Evolutionary conservation across 2,329 filamentous ascomycete species (phyloP).

Genomic region (Fusarium tjaetaba): DNA sequence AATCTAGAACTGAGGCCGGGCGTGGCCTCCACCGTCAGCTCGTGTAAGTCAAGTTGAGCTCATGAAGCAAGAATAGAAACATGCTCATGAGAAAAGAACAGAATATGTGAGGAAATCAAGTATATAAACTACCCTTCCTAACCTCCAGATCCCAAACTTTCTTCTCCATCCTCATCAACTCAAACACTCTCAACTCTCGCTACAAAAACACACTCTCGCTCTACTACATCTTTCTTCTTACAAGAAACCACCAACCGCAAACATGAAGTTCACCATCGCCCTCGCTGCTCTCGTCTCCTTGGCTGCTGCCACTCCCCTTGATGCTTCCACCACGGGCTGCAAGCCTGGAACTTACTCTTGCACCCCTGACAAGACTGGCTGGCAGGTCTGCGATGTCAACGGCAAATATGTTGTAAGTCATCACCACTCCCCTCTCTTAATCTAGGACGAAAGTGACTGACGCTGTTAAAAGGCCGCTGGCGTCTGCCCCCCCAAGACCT

Average conservation of each 20-base stretch:
- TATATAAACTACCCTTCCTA: constrained; percentile 24
- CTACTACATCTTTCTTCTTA: neutral
- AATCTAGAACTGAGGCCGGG: neutral
- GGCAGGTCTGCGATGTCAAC: constrained; percentile 48
- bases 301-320: constrained; percentile 31
- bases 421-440: too few relatives aligned
- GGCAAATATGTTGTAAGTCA: constrained; percentile 49
- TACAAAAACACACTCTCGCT: constrained; percentile 23
- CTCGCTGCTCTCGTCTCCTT: constrained; percentile 37
- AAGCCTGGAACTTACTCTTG: constrained; percentile 50
- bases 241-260: constrained; percentile 21
- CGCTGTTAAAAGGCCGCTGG: constrained; percentile 44
- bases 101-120: neutral
- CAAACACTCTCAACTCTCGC: constrained; percentile 14
- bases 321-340: constrained; percentile 36
- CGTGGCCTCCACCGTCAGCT: constrained; percentile 16
- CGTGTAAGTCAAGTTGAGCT: constrained; percentile 6
- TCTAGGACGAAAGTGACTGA: neutral
- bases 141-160: neutral
- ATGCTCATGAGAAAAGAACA: neutral
- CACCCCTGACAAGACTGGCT: constrained; percentile 41
- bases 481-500: constrained; percentile 49
- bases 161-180: constrained; percentile 27
- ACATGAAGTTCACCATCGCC: constrained; percentile 46
- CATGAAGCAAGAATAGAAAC: constrained; percentile 23